phyloP scores from a whole-genome alignment of 805 yeast species.

The Kuraishia hungarica region DNA sequence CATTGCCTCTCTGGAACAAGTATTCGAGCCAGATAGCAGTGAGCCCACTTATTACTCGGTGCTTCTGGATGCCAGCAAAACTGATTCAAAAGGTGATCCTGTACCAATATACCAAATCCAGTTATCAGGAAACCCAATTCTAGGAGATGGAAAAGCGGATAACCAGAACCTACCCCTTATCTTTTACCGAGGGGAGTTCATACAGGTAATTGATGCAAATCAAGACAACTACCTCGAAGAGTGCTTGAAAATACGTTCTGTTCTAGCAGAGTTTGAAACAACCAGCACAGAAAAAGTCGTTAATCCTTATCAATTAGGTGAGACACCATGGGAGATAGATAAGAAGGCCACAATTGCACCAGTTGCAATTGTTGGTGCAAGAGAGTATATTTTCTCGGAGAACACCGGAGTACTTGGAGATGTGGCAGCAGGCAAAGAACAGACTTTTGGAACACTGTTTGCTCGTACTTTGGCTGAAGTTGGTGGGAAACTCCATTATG shows the following conservation, averaged over 20 bases:
- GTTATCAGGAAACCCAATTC: constrained; percentile 87
- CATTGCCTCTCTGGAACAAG: constrained; percentile 48
- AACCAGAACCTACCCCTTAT: constrained; percentile 86
- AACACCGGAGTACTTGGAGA: constrained; percentile 90
- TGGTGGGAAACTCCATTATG: constrained; percentile 92
- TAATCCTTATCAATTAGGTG: constrained; percentile 35
- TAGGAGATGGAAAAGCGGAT: constrained; percentile 96
- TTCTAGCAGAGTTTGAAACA: constrained; percentile 88
- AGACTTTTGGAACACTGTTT: constrained; percentile 92
- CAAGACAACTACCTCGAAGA: constrained; percentile 95
- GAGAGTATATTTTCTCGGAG: constrained; percentile 92
- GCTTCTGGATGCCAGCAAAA: constrained; percentile 53
- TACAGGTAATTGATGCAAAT: constrained; percentile 92
- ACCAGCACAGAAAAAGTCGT: constrained; percentile 37
- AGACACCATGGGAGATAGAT: constrained; percentile 19
- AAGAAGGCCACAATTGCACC: constrained; percentile 40
- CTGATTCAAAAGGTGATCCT: constrained; percentile 38
- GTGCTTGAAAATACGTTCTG: constrained; percentile 82
- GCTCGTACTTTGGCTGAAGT: constrained; percentile 90
- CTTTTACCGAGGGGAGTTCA: constrained; percentile 88
- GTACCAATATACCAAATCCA: constrained; percentile 52
- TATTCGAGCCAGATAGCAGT: constrained; percentile 27
- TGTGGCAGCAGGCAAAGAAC: constrained; percentile 96
- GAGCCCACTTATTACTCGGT: constrained; percentile 50
- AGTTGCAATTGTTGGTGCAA: constrained; percentile 90